Percentiles rank a stretch among this genome's conserved stretches.
These are phyloP conservation scores for Fraxinus sp. DNA, from an alignment of 305 asterid species.

Conservation along the genomic window DNA sequence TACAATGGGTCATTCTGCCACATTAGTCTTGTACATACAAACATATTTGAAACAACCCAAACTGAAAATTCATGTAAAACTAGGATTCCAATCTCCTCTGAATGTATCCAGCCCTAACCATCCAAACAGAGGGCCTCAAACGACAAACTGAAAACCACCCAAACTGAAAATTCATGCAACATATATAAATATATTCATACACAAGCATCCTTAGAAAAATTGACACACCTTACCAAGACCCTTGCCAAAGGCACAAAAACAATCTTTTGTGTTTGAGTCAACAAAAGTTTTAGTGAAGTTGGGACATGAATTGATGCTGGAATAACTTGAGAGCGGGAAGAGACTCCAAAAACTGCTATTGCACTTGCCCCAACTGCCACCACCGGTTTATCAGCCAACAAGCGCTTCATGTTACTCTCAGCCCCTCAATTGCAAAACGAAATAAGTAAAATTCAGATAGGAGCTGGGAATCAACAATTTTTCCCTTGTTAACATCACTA, in stretches of 20 bases:
- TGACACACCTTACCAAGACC: no score
- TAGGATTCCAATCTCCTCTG: no score
- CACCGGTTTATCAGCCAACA: conserved; percentile 65
- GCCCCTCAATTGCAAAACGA: conserved; percentile 79
- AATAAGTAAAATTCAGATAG: conserved; percentile 75
- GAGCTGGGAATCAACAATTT: conserved; percentile 45
- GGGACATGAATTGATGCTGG: conserved; percentile 75
- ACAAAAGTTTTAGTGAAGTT: conserved; percentile 54
- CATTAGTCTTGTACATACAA: no score
- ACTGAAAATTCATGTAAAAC: no score
- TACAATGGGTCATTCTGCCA: no score
- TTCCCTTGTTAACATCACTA: conserved; percentile 62
- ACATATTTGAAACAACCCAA: no score
- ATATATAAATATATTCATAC: no score
- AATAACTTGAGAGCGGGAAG: conserved; percentile 75
- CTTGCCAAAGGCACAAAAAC: conserved; percentile 57
- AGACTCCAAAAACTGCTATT: conserved; percentile 75
- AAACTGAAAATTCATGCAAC: no score
- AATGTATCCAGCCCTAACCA: no score
- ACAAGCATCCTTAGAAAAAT: no score
- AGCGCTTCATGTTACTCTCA: conserved; percentile 69
- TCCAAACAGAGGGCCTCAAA: no score
- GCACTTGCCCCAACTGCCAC: conserved; percentile 97
- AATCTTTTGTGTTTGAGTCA: conserved; percentile 67
- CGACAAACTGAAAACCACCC: no score